These are phyloP conservation scores for Chytriomyces hyalinus DNA, from an alignment of 192 early-diverging fungal species.

Conservation along the genomic window DNA sequence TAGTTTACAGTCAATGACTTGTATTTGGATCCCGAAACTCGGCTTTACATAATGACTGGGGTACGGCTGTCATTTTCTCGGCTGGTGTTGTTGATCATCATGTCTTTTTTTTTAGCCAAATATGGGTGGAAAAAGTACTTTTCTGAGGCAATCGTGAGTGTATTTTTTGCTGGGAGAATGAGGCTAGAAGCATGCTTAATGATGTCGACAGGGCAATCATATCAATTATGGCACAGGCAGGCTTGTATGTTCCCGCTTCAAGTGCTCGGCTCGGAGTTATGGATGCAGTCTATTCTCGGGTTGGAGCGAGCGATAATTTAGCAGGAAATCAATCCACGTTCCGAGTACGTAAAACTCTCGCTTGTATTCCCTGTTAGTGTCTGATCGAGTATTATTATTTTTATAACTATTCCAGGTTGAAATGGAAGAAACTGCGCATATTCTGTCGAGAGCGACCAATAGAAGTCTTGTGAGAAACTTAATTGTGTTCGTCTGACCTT, in stretches of 20 bases:
- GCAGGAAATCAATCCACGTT: constrained; percentile 74
- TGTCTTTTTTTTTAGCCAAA: constrained; percentile 62
- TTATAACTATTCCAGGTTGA: constrained; percentile 53
- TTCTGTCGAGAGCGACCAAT: constrained; percentile 67
- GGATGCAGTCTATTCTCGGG: constrained; percentile 74
- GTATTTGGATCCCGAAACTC: constrained; percentile 13
- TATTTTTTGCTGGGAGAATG: constrained; percentile 23
- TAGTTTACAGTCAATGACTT: constrained; percentile 28
- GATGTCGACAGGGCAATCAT: constrained; percentile 47
- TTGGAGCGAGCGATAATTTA: constrained; percentile 76
- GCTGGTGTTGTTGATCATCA: background rate
- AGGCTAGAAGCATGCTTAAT: constrained; percentile 22
- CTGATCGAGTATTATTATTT: background rate
- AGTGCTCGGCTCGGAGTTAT: constrained; percentile 69
- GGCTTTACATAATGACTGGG: constrained; percentile 36
- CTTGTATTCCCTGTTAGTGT: background rate
- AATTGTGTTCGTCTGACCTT: background rate
- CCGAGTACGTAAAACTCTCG: constrained; percentile 51
- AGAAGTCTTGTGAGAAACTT: constrained; percentile 44
- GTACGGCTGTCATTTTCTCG: constrained; percentile 10
- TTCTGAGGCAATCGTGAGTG: constrained; percentile 68
- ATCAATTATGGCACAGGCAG: constrained; percentile 72
- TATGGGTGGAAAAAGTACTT: constrained; percentile 80
- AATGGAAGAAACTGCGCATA: constrained; percentile 72
- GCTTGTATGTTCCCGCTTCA: constrained; percentile 73